Evolutionary conservation across 495 filamentous ascomycete genomes (phyloP).

Genomic region (Talaromyces thailandensis): DNA sequence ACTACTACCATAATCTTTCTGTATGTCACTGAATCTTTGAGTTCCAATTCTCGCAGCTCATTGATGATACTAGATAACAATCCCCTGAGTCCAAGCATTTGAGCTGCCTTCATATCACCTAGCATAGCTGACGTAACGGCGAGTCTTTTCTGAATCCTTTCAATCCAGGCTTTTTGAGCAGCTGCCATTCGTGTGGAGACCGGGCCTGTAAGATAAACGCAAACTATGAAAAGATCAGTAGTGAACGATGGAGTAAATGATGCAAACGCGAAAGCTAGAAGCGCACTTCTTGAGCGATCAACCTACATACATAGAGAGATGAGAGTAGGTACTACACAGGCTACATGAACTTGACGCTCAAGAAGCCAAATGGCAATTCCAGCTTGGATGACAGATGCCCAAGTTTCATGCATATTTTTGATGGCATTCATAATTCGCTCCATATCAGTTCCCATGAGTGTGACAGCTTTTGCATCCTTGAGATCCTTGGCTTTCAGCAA

Average conservation of each 20-base stretch:
- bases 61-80: conserved; percentile 11
- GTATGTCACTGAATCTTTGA: conserved; percentile 37
- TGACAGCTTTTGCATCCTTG: conserved; percentile 39
- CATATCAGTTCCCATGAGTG: conserved; percentile 50
- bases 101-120: conserved; percentile 46
- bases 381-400: conserved; percentile 46
- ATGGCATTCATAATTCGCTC: conserved; percentile 34
- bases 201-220: neutral
- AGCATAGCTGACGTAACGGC: conserved; percentile 40
- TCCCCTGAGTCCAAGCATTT: conserved; percentile 47
- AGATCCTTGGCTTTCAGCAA: conserved; percentile 28
- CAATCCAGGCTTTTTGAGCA: conserved; percentile 34
- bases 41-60: conserved; percentile 20
- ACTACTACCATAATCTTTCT: conserved; percentile 28
- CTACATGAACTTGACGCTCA: conserved; percentile 38
- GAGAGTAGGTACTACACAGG: conserved; percentile 35
- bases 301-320: conserved; percentile 18
- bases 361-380: conserved; percentile 43
- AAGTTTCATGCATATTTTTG: conserved; percentile 36
- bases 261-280: neutral
- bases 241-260: neutral
- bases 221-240: neutral
- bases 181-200: neutral
- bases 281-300: neutral
- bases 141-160: conserved; percentile 43